Evolutionary conservation across 192 early-diverging fungal species (phyloP).

Genomic region (Backusella sp.): DNA sequence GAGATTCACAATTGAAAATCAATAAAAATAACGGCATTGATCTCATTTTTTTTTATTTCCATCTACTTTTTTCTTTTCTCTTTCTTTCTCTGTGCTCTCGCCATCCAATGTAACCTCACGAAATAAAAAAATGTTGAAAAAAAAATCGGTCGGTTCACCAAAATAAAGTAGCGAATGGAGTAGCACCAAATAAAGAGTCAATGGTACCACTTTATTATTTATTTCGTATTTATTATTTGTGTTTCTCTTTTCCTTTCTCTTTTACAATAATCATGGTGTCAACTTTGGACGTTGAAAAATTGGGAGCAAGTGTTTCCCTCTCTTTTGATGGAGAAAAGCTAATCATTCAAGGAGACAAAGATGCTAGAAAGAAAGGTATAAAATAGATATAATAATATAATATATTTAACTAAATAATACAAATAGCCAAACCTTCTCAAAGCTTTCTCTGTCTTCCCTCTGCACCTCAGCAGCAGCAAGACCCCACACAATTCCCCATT

Average conservation of each 20-base stretch:
- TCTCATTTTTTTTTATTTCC: not conserved
- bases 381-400: no score
- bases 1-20: not conserved
- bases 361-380: constrained; percentile 19
- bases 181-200: not conserved
- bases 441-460: constrained; percentile 24
- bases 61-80: not conserved
- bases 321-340: constrained; percentile 29
- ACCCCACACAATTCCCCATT: constrained; percentile 28
- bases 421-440: constrained; percentile 16
- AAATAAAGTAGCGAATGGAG: not conserved
- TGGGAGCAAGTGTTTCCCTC: constrained; percentile 3
- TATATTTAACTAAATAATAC: no score
- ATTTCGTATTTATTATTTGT: not conserved
- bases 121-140: not conserved
- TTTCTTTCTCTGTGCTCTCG: not conserved
- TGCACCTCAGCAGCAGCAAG: constrained; percentile 6
- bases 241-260: not conserved
- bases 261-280: not conserved
- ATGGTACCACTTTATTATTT: not conserved
- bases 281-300: constrained; percentile 14
- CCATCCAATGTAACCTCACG: not conserved
- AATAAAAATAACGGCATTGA: no score
- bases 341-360: constrained; percentile 28
- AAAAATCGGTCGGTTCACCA: not conserved